These are phyloP conservation scores for Fusarium kyushuense DNA, from an alignment of 2,329 filamentous ascomycete genomes.

Conservation along the genomic window DNA sequence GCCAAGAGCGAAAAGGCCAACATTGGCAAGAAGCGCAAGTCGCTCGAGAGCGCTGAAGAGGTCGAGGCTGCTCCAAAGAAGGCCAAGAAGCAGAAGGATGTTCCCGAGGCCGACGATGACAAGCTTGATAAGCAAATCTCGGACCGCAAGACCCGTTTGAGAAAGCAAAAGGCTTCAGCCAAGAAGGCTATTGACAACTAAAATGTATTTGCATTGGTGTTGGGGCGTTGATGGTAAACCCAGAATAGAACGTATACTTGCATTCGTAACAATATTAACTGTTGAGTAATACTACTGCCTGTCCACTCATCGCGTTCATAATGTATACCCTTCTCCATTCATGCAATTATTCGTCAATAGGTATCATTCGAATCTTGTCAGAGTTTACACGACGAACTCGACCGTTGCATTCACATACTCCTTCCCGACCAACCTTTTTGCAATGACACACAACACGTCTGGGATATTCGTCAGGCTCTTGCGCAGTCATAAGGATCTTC, in stretches of 20 bases:
- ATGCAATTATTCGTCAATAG: background rate
- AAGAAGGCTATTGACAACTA: constrained; percentile 64
- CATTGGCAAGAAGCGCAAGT: constrained; percentile 74
- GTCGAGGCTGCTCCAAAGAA: constrained; percentile 59
- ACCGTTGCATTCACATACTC: background rate
- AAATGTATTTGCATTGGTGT: constrained; percentile 51
- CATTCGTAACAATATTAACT: constrained; percentile 36
- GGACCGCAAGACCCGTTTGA: constrained; percentile 68
- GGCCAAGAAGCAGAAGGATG: constrained; percentile 51
- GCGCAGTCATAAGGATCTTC: background rate
- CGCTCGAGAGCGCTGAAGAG: constrained; percentile 58
- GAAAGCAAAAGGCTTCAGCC: constrained; percentile 69
- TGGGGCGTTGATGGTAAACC: constrained; percentile 49
- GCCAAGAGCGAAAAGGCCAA: constrained; percentile 64
- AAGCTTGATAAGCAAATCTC: constrained; percentile 69
- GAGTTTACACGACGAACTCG: background rate
- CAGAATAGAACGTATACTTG: constrained; percentile 44
- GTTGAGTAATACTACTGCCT: constrained; percentile 39
- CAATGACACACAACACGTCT: background rate
- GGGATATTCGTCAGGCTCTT: background rate
- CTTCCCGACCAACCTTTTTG: background rate
- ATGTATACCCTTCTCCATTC: too few relatives aligned
- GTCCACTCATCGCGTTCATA: background rate
- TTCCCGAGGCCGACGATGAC: constrained; percentile 62
- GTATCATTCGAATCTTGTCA: background rate